A percentile compares a stretch with the other conserved stretches of the same genome.
Conservation (phyloP, 2,329 filamentous ascomycete species). For the Escovopsis sp. region DNA sequence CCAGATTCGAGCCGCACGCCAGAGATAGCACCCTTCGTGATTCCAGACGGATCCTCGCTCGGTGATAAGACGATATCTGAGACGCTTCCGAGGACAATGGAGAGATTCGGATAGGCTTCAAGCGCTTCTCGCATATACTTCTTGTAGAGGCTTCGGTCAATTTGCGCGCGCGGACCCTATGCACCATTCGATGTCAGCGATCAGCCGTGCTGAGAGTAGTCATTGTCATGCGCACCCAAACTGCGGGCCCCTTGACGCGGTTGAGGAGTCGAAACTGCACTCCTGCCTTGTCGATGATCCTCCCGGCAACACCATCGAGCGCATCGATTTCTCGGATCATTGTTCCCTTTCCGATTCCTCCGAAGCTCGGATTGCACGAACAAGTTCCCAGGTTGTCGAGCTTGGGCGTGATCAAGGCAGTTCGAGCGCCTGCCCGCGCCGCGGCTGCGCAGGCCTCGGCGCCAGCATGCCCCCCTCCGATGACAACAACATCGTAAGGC, state of each 20-base stretch:
- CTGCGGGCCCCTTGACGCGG: conserved; percentile 77
- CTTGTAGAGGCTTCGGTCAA: conserved; percentile 81
- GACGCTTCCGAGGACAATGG: conserved; percentile 72
- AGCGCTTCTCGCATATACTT: conserved; percentile 85
- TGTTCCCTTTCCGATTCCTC: conserved; percentile 95
- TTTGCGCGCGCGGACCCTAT: conserved; percentile 79
- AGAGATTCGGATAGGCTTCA: conserved; percentile 59
- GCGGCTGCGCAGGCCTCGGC: conserved; percentile 87
- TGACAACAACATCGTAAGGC: conserved; percentile 82
- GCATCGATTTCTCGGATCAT: conserved; percentile 94
- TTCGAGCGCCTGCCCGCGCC: conserved; percentile 75
- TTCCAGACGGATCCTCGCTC: conserved; percentile 23
- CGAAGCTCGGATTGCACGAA: conserved; percentile 94
- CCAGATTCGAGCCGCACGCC: conserved; percentile 82
- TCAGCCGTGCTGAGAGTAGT: neutral
- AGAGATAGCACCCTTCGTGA: conserved; percentile 55
- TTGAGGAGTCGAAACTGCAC: conserved; percentile 92
- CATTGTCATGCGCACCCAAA: conserved; percentile 46
- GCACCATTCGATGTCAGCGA: conserved; percentile 1
- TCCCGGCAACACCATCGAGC: conserved; percentile 74
- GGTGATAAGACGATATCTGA: conserved; percentile 67
- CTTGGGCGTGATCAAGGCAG: conserved; percentile 79
- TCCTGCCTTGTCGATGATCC: conserved; percentile 84
- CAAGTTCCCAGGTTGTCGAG: conserved; percentile 83
- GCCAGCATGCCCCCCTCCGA: conserved; percentile 90